Conservation (phyloP, 306 rosid species). For the Dalbergia cultrata region DNA sequence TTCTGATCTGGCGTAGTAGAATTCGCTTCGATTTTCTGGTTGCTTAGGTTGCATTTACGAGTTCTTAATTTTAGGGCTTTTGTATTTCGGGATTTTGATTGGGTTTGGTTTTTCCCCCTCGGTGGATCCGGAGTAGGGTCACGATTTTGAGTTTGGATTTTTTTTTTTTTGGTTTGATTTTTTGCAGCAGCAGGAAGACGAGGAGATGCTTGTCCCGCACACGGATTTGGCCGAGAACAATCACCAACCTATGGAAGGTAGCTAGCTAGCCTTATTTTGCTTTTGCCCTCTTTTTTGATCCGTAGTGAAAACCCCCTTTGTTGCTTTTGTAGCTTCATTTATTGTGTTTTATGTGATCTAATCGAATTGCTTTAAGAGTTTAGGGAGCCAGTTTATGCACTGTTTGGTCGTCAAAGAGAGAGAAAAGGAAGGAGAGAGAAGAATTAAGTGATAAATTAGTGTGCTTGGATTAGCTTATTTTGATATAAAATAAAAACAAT, state of each 20-base stretch:
- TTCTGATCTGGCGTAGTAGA: conserved; percentile 47
- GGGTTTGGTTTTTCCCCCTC: conserved; percentile 36
- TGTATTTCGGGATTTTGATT: conserved; percentile 43
- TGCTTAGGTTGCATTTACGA: conserved; percentile 47
- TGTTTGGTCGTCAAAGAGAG: conserved; percentile 38
- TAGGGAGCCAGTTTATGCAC: conserved; percentile 31
- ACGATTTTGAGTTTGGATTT: conserved; percentile 40
- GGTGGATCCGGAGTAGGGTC: conserved; percentile 57
- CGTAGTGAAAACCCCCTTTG: conserved; percentile 31
- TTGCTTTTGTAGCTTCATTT: conserved; percentile 20
- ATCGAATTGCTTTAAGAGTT: conserved; percentile 31
- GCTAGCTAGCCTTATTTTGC: not conserved
- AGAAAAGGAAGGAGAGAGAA: not conserved
- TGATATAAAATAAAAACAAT: not conserved
- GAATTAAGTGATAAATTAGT: conserved; percentile 10
- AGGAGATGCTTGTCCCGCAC: conserved; percentile 90
- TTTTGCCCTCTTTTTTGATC: conserved; percentile 49
- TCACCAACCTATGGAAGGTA: conserved; percentile 93
- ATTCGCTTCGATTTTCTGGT: conserved; percentile 44
- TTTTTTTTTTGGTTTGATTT: conserved; percentile 17
- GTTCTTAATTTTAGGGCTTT: conserved; percentile 51
- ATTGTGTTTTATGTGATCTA: conserved; percentile 37
- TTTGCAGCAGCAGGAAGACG: conserved; percentile 88
- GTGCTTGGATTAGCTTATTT: not conserved
- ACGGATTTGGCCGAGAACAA: conserved; percentile 82